Conservation (phyloP, 306 rosid genomes). For the Sicyos baderoa region DNA sequence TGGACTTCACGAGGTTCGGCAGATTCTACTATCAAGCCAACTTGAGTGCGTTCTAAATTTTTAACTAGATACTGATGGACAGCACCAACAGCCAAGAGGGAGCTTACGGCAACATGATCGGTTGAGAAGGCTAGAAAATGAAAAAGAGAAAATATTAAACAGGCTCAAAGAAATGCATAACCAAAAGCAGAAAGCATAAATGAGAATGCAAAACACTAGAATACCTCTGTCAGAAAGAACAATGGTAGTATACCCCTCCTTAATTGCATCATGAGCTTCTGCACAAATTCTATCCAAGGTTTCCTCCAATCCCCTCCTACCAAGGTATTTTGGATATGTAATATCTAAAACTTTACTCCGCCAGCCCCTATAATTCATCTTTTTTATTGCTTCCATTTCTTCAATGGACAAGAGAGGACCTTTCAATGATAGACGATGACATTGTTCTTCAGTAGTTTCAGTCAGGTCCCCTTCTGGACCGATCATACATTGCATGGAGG, state of each 20-base stretch:
- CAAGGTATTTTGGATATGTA: constrained; percentile 67
- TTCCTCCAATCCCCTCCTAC: constrained; percentile 73
- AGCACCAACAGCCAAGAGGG: constrained; percentile 90
- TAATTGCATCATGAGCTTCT: constrained; percentile 80
- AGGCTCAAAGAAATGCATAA: not conserved
- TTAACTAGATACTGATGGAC: constrained; percentile 92
- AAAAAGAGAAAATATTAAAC: constrained; percentile 2
- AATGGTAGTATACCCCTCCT: constrained; percentile 71
- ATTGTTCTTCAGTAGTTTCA: constrained; percentile 82
- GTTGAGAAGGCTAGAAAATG: constrained; percentile 74
- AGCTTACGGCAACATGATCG: constrained; percentile 79
- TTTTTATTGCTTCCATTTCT: constrained; percentile 79
- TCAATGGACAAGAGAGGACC: constrained; percentile 68
- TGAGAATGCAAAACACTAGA: not conserved
- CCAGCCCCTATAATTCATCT: constrained; percentile 90
- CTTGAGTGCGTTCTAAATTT: constrained; percentile 82
- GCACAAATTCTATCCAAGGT: constrained; percentile 75
- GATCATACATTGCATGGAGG: constrained; percentile 91
- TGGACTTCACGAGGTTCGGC: constrained; percentile 99
- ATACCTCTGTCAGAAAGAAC: constrained; percentile 98
- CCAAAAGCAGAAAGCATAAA: not conserved
- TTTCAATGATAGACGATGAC: constrained; percentile 83
- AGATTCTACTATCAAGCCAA: constrained; percentile 86
- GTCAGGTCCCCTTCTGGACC: constrained; percentile 99
- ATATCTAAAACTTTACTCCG: constrained; percentile 77